phyloP scores from a whole-genome alignment of 2,329 filamentous ascomycete species.

The Penicillium decumbens region DNA sequence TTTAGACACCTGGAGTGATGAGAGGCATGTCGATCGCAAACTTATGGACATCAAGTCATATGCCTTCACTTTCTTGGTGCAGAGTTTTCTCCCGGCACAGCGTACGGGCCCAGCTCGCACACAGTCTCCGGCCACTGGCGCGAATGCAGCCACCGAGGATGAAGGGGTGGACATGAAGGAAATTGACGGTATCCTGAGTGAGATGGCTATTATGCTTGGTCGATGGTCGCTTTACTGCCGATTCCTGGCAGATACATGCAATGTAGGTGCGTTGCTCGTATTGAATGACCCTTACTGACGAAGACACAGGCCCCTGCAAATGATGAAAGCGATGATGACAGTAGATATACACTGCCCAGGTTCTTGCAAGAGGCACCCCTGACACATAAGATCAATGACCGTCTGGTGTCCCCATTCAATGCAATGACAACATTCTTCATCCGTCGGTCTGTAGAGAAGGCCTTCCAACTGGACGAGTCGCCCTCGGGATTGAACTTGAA shows the following conservation, averaged over 20 bases:
- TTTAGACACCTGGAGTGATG: constrained; percentile 91
- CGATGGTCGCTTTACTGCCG: constrained; percentile 89
- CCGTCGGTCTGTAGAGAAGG: constrained; percentile 90
- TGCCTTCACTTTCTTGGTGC: constrained; percentile 92
- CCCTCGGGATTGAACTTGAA: constrained; percentile 75
- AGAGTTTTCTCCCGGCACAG: constrained; percentile 78
- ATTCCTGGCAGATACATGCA: constrained; percentile 82
- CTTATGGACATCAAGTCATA: constrained; percentile 96
- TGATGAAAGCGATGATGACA: constrained; percentile 52
- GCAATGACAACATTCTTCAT: constrained; percentile 95
- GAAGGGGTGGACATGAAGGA: constrained; percentile 96
- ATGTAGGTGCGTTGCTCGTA: constrained; percentile 49
- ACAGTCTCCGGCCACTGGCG: constrained; percentile 67
- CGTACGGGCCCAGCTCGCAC: constrained; percentile 64
- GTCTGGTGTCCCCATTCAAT: constrained; percentile 77
- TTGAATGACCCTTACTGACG: constrained; percentile 4
- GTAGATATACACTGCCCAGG: constrained; percentile 62
- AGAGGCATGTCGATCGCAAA: constrained; percentile 75
- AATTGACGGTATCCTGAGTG: constrained; percentile 78
- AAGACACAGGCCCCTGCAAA: constrained; percentile 13
- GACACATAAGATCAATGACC: constrained; percentile 68
- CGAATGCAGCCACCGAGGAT: constrained; percentile 66
- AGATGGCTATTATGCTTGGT: constrained; percentile 86
- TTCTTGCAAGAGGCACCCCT: constrained; percentile 76
- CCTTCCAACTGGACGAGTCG: constrained; percentile 91